Percentiles rank a stretch among this genome's conserved stretches.
phyloP scores from a whole-genome alignment of 441 rosid genomes.

The Geranium incanum region DNA sequence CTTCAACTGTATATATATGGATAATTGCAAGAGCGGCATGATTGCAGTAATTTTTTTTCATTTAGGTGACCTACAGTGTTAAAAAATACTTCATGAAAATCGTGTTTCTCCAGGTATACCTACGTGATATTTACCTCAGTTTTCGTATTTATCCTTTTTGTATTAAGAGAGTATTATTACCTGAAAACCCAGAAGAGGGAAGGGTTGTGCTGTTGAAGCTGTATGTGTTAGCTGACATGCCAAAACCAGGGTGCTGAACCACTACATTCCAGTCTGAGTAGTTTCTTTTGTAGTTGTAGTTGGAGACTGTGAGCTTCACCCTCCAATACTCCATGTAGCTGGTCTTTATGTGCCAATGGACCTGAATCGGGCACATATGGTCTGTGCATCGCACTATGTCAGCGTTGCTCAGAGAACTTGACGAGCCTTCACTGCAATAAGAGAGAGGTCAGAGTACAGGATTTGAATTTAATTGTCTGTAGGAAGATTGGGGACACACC shows the following conservation, averaged over 20 bases:
- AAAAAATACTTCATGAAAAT: too few relatives aligned
- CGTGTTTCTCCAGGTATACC: too few relatives aligned
- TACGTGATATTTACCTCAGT: too few relatives aligned
- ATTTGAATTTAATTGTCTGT: neutral
- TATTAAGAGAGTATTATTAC: conserved; percentile 10
- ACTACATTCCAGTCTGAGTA: conserved; percentile 53
- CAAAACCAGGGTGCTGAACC: conserved; percentile 54
- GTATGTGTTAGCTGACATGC: conserved; percentile 26
- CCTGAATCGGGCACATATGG: conserved; percentile 51
- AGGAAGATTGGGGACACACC: conserved; percentile 22
- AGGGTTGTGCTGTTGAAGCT: conserved; percentile 51
- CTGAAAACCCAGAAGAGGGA: conserved; percentile 37
- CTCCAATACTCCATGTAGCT: conserved; percentile 45
- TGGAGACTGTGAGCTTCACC: conserved; percentile 46
- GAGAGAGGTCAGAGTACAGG: conserved; percentile 9
- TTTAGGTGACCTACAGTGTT: too few relatives aligned
- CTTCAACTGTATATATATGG: too few relatives aligned
- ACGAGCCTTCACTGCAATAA: conserved; percentile 27
- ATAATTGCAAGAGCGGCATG: too few relatives aligned
- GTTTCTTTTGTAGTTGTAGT: conserved; percentile 42
- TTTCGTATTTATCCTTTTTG: too few relatives aligned
- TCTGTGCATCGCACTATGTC: conserved; percentile 44
- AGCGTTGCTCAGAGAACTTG: conserved; percentile 1
- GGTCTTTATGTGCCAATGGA: conserved; percentile 58
- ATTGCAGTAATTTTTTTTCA: too few relatives aligned